Evolutionary conservation across 805 yeast species (phyloP).

Genomic region (Debaryomyces hansenii): DNA sequence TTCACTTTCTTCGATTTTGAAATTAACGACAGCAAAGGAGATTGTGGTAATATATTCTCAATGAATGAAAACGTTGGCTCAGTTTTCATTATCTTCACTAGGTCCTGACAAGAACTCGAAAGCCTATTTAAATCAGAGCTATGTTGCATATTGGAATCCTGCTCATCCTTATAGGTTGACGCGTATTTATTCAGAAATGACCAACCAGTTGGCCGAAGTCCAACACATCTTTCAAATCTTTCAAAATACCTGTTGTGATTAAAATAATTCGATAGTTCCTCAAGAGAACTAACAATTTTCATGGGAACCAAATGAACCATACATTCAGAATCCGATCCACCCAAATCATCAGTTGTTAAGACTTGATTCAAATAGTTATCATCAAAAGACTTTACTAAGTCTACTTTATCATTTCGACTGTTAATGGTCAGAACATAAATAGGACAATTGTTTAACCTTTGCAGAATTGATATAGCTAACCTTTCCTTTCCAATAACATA

Average conservation of each 20-base stretch:
- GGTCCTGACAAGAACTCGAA: background rate
- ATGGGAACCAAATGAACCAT: slow-evolving; percentile 72
- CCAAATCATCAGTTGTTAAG: slow-evolving; percentile 29
- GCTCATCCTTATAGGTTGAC: background rate
- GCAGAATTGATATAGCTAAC: slow-evolving; percentile 67
- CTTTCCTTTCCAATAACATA: slow-evolving; percentile 93
- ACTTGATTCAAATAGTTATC: slow-evolving; percentile 40
- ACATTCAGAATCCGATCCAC: slow-evolving; percentile 47
- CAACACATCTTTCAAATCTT: slow-evolving; percentile 62
- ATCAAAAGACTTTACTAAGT: slow-evolving; percentile 45
- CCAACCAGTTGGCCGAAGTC: slow-evolving; percentile 92
- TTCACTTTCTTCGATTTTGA: slow-evolving; percentile 14
- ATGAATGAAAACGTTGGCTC: slow-evolving; percentile 21
- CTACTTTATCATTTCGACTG: slow-evolving; percentile 39
- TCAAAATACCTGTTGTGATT: slow-evolving; percentile 42
- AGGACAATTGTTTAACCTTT: slow-evolving; percentile 45
- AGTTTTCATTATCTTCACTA: slow-evolving; percentile 14
- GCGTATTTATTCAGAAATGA: slow-evolving; percentile 38
- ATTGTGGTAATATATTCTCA: slow-evolving; percentile 34
- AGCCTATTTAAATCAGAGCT: background rate
- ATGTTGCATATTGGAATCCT: background rate
- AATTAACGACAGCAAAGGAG: slow-evolving; percentile 5
- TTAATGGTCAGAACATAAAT: slow-evolving; percentile 54
- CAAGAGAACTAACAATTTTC: slow-evolving; percentile 49
- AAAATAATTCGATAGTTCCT: slow-evolving; percentile 50